phyloP scores from a whole-genome alignment of 1,139 yeast genomes.

The Debaryomyces psychrophilus region DNA sequence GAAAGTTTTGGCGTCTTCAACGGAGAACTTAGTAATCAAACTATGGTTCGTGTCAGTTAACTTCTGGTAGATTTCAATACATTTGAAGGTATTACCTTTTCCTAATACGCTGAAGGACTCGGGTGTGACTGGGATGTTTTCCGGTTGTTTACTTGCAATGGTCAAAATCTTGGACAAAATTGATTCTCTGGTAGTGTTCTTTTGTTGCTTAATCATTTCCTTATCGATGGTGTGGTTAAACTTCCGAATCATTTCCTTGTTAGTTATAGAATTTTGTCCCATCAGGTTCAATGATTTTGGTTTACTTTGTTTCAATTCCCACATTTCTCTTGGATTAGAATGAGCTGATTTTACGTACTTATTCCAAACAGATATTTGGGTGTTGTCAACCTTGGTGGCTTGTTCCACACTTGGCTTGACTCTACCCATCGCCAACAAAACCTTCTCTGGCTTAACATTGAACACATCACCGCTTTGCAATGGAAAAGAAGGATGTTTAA shows the following conservation, averaged over 20 bases:
- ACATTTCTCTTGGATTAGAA: conserved; percentile 59
- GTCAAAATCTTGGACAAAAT: conserved; percentile 47
- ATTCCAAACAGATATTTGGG: conserved; percentile 78
- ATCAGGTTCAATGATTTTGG: conserved; percentile 42
- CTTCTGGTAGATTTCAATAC: conserved; percentile 33
- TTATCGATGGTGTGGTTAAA: conserved; percentile 33
- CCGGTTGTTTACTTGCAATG: conserved; percentile 29
- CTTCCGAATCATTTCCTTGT: conserved; percentile 24
- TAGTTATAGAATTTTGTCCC: conserved; percentile 20
- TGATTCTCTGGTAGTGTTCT: conserved; percentile 44
- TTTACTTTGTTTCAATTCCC: conserved; percentile 56
- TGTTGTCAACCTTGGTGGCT: conserved; percentile 68
- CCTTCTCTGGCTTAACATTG: conserved; percentile 83
- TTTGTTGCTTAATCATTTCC: conserved; percentile 43
- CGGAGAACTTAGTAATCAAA: conserved; percentile 25
- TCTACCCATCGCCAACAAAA: conserved; percentile 82
- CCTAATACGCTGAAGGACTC: conserved; percentile 27
- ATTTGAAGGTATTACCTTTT: conserved; percentile 32
- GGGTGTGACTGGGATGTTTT: conserved; percentile 27
- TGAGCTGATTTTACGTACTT: conserved; percentile 61
- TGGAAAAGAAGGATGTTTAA: conserved; percentile 79
- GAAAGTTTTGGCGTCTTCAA: conserved; percentile 24
- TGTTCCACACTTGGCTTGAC: conserved; percentile 73
- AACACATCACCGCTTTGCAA: conserved; percentile 86
- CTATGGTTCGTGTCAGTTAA: conserved; percentile 32